phyloP scores from a whole-genome alignment of 805 yeast genomes.

The Metschnikowia reukaufii region DNA sequence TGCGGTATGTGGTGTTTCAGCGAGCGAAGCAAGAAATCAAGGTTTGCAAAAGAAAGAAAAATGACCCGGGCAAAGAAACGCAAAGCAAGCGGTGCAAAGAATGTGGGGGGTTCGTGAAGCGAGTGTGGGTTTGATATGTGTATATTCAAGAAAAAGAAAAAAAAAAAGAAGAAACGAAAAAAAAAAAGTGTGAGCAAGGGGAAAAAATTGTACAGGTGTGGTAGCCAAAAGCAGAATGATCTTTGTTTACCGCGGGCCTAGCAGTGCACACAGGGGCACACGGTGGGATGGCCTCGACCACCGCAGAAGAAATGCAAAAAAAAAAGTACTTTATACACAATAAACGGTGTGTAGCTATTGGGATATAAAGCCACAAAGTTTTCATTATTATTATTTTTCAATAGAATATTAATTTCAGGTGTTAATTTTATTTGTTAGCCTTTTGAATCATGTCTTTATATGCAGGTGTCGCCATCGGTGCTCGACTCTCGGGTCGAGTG shows the following conservation, averaged over 20 bases:
- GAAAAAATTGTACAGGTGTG: conserved; percentile 1
- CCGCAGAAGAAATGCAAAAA: neutral
- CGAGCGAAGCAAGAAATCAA: neutral
- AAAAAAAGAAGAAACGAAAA: neutral
- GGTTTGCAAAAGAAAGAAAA: neutral
- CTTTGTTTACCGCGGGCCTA: conserved; percentile 12
- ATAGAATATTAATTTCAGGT: no score
- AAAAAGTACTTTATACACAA: neutral
- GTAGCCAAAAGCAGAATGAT: conserved; percentile 11
- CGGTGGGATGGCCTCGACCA: no score
- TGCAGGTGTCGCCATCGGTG: neutral
- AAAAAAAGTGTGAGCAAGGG: neutral
- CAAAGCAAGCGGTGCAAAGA: neutral
- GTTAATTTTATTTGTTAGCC: no score
- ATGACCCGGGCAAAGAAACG: neutral
- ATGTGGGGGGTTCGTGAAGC: neutral
- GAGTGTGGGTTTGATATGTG: neutral
- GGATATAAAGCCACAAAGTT: no score
- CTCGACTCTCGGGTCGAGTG: neutral
- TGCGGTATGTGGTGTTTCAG: neutral
- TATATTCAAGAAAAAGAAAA: neutral
- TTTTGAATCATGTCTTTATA: no score
- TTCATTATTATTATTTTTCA: no score
- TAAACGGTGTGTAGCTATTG: no score
- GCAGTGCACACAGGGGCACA: conserved; percentile 13